Evolutionary conservation across 2,329 filamentous ascomycete species (phyloP), one percentile per base, ranked within the genome.

Genomic region (Ciborinia camelliae): DNA sequence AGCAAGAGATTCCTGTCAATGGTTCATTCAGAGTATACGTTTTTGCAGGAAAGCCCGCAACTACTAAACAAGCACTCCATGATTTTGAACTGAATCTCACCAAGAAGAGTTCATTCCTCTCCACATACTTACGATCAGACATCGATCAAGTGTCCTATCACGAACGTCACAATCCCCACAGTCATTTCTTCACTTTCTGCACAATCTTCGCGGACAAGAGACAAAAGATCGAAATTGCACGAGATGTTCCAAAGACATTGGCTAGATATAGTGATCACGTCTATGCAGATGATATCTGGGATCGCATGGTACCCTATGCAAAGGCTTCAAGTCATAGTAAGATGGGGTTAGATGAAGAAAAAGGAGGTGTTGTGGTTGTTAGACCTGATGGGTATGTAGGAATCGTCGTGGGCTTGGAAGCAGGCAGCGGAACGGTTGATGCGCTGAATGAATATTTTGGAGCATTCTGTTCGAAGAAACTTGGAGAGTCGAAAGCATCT

Each of bases 1-100:
- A 97, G 78, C 92, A 97, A 77, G 90, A 96, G 74, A 84, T 97
- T 39, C 92, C 92, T 0, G 81, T 93, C 66, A 97, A 97, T 76
- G 92, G 92, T 51, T 88, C 92, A 2, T 97, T 93, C 82, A 85
- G 92, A 64, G 82, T 97, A 67, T 96, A 92, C 75, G 77, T 97
- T 68, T 96, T 96, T 75, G 92, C 86, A n/a, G 93, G 93, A 64
- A 81, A 82, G 50, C 86, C 86, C 10, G 74, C 79, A 18, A 80
- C 81, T 54, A 88, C 86, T 15, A 80, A 81, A 50, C 77, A 78
- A 55, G 90, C 92, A 0, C 80, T 97, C 28, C 74, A 79, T 23
- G 91, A 96, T 73, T 84, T 97, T 55, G 86, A 87, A 7, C 76
- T 80, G 47, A 82, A 87, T 70, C 79, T 96, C 53, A 79, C 81